phyloP scores from a whole-genome alignment of 2,329 filamentous ascomycete genomes.

The Hortaea sp. region DNA sequence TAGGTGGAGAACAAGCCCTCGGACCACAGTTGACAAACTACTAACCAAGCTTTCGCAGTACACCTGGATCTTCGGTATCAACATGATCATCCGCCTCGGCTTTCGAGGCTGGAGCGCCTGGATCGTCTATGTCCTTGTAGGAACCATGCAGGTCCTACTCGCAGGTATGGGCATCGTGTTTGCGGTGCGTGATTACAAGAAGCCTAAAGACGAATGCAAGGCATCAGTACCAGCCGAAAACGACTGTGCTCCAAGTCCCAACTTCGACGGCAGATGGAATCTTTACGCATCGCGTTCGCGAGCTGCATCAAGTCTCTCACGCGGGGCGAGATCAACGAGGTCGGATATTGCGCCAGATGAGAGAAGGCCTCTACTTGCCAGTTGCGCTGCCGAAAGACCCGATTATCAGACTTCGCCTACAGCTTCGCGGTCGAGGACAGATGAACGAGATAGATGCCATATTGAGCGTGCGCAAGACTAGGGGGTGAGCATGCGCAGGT shows the following conservation, averaged over 20 bases:
- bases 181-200: slow-evolving; percentile 41
- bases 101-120: slow-evolving; percentile 81
- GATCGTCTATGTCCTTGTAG: slow-evolving; percentile 79
- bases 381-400: not conserved
- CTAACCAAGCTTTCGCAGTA: slow-evolving; percentile 15
- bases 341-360: slow-evolving; percentile 1
- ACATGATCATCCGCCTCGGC: slow-evolving; percentile 59
- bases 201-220: slow-evolving; percentile 14
- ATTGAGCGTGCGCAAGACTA: not conserved
- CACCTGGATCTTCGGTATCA: slow-evolving; percentile 60
- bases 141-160: slow-evolving; percentile 67
- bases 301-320: not conserved
- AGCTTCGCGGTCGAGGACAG: not conserved
- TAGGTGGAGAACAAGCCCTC: slow-evolving; percentile 40
- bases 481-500: not conserved
- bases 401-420: not conserved
- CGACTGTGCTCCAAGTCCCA: not conserved
- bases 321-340: not conserved
- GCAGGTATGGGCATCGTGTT: slow-evolving; percentile 71
- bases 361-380: not conserved
- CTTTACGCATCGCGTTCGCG: not conserved
- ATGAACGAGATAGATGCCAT: not conserved
- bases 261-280: not conserved
- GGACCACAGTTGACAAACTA: not conserved
- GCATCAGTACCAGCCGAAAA: not conserved